phyloP scores from a whole-genome alignment of 306 rosid genomes.

The Cucurbita pepo region DNA sequence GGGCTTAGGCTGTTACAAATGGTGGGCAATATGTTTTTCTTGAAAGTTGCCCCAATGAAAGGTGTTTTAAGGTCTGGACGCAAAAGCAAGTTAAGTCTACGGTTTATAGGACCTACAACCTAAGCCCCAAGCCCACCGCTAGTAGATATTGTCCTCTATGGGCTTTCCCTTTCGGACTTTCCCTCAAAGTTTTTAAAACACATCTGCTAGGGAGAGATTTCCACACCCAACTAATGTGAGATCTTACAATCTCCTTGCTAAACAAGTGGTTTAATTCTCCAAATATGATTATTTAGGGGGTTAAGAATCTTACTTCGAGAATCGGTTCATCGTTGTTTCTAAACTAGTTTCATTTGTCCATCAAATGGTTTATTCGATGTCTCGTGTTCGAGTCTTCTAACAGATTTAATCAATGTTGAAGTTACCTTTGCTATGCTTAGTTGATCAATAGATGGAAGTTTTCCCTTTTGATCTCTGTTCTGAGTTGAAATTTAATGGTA shows the following conservation, averaged over 20 bases:
- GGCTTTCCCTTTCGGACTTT: too few species aligned
- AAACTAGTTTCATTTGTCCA: neutral
- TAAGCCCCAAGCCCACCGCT: too few species aligned
- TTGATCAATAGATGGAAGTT: neutral
- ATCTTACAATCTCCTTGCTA: neutral
- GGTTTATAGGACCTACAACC: too few species aligned
- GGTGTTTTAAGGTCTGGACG: too few species aligned
- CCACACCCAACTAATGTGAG: too few species aligned
- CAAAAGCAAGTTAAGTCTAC: too few species aligned
- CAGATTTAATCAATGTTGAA: neutral
- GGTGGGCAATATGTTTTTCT: too few species aligned
- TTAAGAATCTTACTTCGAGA: neutral
- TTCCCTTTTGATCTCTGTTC: neutral
- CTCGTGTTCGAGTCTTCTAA: neutral
- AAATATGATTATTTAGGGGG: neutral
- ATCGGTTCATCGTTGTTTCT: neutral
- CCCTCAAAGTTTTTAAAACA: too few species aligned
- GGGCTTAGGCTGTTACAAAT: too few species aligned
- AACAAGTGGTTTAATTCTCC: constrained; percentile 1
- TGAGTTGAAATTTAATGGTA: neutral
- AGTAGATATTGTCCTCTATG: too few species aligned
- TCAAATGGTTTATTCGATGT: neutral
- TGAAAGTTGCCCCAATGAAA: too few species aligned
- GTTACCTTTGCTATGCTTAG: neutral
- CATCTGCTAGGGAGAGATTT: too few species aligned